Conservation (phyloP, 495 filamentous ascomycete genomes). For the Trichodelitschia bisporula region DNA sequence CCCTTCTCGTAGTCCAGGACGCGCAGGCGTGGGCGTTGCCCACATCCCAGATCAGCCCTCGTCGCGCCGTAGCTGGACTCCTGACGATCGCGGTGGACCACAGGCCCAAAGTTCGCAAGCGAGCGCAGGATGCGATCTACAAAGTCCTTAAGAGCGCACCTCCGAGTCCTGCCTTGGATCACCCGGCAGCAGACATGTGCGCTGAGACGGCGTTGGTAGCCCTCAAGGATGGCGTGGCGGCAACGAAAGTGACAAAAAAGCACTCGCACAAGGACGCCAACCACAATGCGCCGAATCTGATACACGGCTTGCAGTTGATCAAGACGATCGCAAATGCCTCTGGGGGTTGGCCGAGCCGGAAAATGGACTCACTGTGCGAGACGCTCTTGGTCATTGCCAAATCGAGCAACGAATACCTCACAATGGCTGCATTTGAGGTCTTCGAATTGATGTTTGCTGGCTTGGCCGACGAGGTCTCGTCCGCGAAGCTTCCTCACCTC, state of each 20-base stretch:
- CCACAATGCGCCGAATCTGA: conserved; percentile 55
- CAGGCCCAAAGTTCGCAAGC: conserved; percentile 82
- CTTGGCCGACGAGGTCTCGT: conserved; percentile 65
- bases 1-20: conserved; percentile 71
- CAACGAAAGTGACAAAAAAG: conserved; percentile 46
- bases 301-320: conserved; percentile 75
- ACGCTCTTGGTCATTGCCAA: conserved; percentile 65
- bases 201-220: conserved; percentile 66
- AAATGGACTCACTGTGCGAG: conserved; percentile 79
- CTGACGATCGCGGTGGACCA: conserved; percentile 64
- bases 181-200: conserved; percentile 88
- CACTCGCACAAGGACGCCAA: conserved; percentile 22
- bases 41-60: conserved; percentile 62
- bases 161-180: conserved; percentile 72
- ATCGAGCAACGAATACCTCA: conserved; percentile 80
- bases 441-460: conserved; percentile 89
- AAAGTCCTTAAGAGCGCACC: conserved; percentile 63
- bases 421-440: conserved; percentile 83
- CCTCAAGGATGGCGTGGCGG: conserved; percentile 41
- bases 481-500: conserved; percentile 67
- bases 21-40: conserved; percentile 64
- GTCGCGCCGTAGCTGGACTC: conserved; percentile 69
- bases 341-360: conserved; percentile 90
- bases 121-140: conserved; percentile 71
- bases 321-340: conserved; percentile 68